Percentiles rank a stretch among this genome's conserved stretches.
Conservation (phyloP, 768 basidiomycete genomes). For the Auricularia heimuer region DNA sequence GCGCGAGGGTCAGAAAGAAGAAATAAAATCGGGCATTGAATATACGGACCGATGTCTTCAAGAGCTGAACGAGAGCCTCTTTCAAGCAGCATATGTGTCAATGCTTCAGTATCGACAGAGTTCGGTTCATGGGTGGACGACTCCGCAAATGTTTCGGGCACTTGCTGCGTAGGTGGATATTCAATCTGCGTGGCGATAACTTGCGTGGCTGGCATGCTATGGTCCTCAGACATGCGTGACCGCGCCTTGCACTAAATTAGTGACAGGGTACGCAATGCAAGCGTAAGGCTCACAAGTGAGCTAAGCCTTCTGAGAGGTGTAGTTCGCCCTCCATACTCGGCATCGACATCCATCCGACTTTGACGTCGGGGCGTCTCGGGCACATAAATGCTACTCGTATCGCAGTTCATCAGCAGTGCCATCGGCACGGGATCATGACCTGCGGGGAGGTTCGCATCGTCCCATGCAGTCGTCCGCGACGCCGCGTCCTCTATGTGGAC, state of each 20-base stretch:
- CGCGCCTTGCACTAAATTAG: neutral
- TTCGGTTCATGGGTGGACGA: neutral
- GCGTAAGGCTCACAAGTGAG: neutral
- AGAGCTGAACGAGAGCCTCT: constrained; percentile 19
- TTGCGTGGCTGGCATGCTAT: neutral
- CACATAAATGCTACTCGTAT: constrained; percentile 8
- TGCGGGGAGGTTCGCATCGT: neutral
- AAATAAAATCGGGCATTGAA: too few relatives aligned
- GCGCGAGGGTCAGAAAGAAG: too few relatives aligned
- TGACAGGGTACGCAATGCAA: neutral
- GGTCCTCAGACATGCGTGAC: neutral
- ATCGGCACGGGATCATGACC: constrained; percentile 7
- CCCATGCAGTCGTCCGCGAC: neutral
- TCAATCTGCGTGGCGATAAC: neutral
- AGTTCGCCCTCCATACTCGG: neutral
- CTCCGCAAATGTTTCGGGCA: neutral
- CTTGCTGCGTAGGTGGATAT: neutral
- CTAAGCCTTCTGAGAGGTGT: neutral
- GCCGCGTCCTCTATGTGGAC: constrained; percentile 1
- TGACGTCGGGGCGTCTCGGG: neutral
- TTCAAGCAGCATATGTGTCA: neutral
- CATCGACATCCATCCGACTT: neutral
- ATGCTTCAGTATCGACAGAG: neutral
- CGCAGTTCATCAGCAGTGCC: too few relatives aligned
- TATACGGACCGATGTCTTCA: constrained; percentile 48